Evolutionary conservation across 2,329 filamentous ascomycete species (phyloP), one percentile per base, ranked within the genome.

Genomic region (Aspergillus amoenus): DNA sequence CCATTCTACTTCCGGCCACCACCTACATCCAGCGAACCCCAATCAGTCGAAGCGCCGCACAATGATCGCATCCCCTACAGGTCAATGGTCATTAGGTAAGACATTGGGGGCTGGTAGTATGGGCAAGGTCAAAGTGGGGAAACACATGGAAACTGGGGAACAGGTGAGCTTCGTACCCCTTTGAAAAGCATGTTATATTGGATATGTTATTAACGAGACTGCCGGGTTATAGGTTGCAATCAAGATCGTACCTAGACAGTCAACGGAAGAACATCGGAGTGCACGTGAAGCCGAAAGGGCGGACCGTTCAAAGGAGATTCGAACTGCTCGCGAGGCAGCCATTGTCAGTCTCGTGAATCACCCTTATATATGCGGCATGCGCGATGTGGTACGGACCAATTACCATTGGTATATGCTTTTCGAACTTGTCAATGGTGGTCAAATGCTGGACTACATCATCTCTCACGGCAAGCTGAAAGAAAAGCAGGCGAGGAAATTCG

Each of bases 321-420:
- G 94, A 57, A 97, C 94, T 13, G 92, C 93, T 41, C 86, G 94
- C 70, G 94, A 99, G 75, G 93, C 94, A 42, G 94, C 94, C 65
- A 97, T 99, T 70, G 93, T 97, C 61, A 96, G 91, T 24, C 85
- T 99, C 47, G 84, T 97, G 56, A 91, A 92, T 70, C 94, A 97
- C 69, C 94, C 93, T 13, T 95, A 96, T 71, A 95, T 99, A 57
- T 97, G 94, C 73, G 92, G 90, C 58, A 90, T 99, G 83, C 87
- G 92, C 64, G 94, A 99, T 77, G 92, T 97, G 24, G 89, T 97
- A 56, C 88, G 93, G 57, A 97, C 94, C 50, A 93, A 94, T 69
- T 94, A 97, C 73, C 94, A 99, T 76, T 99, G 94, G 94, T 99
- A 99, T 77, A 99, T 99, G 94, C 86, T 99, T 51, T 99, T 96